Evolutionary conservation across 129 eudicot species (phyloP).

Genomic region (Lactuca sativa): DNA sequence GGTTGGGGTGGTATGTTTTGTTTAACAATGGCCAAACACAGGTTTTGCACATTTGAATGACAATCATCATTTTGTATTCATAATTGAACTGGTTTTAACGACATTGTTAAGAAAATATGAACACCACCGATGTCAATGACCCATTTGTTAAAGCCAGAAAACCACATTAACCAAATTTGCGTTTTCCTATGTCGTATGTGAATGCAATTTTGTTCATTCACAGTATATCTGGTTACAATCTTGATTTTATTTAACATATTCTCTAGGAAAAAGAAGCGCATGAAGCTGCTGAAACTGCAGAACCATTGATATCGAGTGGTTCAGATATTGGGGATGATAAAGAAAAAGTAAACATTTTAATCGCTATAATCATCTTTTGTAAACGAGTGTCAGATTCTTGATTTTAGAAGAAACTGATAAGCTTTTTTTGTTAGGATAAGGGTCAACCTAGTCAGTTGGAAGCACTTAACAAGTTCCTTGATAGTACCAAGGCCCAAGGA

Average conservation of each 20-base stretch:
- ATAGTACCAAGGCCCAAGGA: constrained; percentile 38
- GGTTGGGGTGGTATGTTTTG: no score
- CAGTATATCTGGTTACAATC: constrained; percentile 14
- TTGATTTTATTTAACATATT: constrained; percentile 17
- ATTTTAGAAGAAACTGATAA: constrained; percentile 1
- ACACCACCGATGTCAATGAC: not conserved
- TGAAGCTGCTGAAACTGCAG: constrained; percentile 41
- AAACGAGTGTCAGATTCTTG: not conserved
- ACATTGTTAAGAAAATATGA: not conserved
- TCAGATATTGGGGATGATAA: constrained; percentile 24
- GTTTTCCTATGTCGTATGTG: not conserved
- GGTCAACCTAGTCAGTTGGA: constrained; percentile 41
- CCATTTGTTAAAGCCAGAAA: not conserved
- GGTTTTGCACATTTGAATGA: not conserved
- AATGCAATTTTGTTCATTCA: constrained; percentile 3
- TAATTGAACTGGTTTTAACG: not conserved
- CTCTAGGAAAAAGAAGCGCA: constrained; percentile 46
- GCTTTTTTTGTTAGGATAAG: constrained; percentile 49
- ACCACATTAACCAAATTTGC: constrained; percentile 26
- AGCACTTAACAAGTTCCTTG: constrained; percentile 45
- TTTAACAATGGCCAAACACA: not conserved
- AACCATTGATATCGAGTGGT: constrained; percentile 31
- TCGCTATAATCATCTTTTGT: not conserved
- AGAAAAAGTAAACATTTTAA: constrained; percentile 26
- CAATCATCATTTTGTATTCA: not conserved